Conservation (phyloP, 345 rosid genomes). For the Eucalyptus grandis region DNA sequence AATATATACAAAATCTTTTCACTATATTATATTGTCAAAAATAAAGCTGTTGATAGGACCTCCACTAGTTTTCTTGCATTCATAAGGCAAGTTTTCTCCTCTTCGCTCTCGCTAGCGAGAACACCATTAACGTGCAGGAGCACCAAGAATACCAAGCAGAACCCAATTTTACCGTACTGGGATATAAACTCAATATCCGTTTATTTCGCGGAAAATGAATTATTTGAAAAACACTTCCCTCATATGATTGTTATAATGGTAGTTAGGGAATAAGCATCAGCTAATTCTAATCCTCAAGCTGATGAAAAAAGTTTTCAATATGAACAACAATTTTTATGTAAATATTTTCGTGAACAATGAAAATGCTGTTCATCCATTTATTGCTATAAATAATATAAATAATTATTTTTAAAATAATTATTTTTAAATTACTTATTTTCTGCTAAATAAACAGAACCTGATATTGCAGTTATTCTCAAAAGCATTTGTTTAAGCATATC, state of each 20-base stretch:
- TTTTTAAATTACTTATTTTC: too few species aligned
- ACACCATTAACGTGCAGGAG: background rate
- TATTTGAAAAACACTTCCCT: rapidly evolving
- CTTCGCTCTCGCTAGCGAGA: background rate
- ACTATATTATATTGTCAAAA: background rate
- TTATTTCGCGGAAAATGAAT: rapidly evolving
- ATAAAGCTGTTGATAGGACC: background rate
- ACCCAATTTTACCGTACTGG: rapidly evolving
- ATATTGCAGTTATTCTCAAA: background rate
- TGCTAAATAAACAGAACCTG: too few species aligned
- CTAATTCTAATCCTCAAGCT: too few species aligned
- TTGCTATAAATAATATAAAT: too few species aligned
- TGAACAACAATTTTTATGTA: too few species aligned
- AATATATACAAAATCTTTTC: background rate
- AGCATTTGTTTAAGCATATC: background rate
- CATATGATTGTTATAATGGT: rapidly evolving
- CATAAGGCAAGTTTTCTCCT: background rate
- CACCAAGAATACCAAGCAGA: background rate
- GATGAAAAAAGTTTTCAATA: too few species aligned
- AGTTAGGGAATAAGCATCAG: too few species aligned
- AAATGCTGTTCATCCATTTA: too few species aligned
- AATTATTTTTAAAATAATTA: rapidly evolving
- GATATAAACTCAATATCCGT: rapidly evolving
- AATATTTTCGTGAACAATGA: too few species aligned
- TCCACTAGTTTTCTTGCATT: background rate